Evolutionary conservation across 2,329 filamentous ascomycete genomes (phyloP).

Genomic region (Simplicillium aogashimaense): DNA sequence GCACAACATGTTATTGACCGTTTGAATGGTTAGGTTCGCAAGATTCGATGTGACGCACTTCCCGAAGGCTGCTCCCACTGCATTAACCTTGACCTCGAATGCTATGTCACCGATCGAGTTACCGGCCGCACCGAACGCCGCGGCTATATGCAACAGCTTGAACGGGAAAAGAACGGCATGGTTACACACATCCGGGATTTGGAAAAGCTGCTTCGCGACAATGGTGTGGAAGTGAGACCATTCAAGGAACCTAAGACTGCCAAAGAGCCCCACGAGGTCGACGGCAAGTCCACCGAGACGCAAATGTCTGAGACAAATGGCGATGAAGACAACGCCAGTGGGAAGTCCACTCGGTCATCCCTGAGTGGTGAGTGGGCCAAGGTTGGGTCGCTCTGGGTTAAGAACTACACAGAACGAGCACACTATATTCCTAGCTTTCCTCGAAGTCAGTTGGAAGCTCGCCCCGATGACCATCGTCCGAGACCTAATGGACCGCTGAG

Average conservation of each 20-base stretch:
- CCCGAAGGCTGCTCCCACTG: slow-evolving; percentile 78
- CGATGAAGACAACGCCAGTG: slow-evolving; percentile 13
- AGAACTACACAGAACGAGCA: slow-evolving; percentile 15
- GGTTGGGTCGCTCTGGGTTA: slow-evolving; percentile 23
- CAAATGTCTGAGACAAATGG: slow-evolving; percentile 10
- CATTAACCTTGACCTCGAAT: slow-evolving; percentile 64
- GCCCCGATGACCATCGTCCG: slow-evolving; percentile 47
- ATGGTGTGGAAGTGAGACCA: slow-evolving; percentile 51
- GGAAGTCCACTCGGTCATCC: slow-evolving; percentile 10
- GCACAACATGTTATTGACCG: no score
- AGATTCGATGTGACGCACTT: slow-evolving; percentile 77
- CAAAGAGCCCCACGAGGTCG: slow-evolving; percentile 1
- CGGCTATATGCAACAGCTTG: slow-evolving; percentile 68
- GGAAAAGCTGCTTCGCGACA: slow-evolving; percentile 52
- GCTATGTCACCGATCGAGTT: slow-evolving; percentile 78
- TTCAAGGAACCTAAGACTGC: slow-evolving; percentile 29
- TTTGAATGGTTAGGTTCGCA: slow-evolving; percentile 50
- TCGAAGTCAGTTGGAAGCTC: slow-evolving; percentile 26
- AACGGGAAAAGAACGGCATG: slow-evolving; percentile 61
- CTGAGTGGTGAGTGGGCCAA: slow-evolving; percentile 19
- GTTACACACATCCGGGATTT: slow-evolving; percentile 57
- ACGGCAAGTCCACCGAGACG: neutral
- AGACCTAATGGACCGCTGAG: slow-evolving; percentile 53
- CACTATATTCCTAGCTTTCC: slow-evolving; percentile 16
- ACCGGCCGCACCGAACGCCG: slow-evolving; percentile 70